A percentile compares a stretch with the other conserved stretches of the same genome.
phyloP scores from a whole-genome alignment of 2,329 filamentous ascomycete species.

The Emmonsia crescens region DNA sequence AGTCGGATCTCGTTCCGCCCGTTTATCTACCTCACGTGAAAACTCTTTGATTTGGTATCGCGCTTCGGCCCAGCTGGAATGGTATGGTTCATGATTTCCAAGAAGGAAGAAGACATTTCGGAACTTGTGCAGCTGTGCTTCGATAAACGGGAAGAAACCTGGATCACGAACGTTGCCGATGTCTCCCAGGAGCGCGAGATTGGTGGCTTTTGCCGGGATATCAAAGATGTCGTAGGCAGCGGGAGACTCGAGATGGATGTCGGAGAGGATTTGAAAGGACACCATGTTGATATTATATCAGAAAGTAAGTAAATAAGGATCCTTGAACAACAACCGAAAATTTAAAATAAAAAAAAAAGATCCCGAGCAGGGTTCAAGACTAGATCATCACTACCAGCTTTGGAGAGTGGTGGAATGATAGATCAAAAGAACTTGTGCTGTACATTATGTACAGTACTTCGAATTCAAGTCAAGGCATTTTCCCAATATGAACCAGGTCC shows the following conservation, averaged over 20 bases:
- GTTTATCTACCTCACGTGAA: conserved; percentile 14
- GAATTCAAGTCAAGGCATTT: no score
- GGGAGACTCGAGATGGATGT: conserved; percentile 46
- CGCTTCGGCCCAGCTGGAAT: conserved; percentile 20
- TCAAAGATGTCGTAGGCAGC: conserved; percentile 42
- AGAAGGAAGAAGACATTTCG: conserved; percentile 41
- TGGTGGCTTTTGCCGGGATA: conserved; percentile 38
- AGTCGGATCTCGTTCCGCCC: conserved; percentile 2
- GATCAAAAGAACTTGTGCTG: no score
- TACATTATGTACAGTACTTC: no score
- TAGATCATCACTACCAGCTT: no score
- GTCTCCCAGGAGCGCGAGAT: conserved; percentile 48
- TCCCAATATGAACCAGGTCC: no score
- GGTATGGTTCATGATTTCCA: conserved; percentile 49
- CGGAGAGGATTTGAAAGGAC: conserved; percentile 42
- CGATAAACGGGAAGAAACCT: conserved; percentile 39
- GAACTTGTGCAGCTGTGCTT: conserved; percentile 40
- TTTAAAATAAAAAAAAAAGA: no score
- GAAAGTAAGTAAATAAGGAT: no score
- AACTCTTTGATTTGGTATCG: conserved; percentile 18
- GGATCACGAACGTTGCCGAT: conserved; percentile 40
- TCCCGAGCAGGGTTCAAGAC: no score
- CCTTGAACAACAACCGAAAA: no score
- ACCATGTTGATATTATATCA: conserved; percentile 4
- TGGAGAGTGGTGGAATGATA: no score